A percentile compares a stretch with the other conserved stretches of the same genome.
These are phyloP conservation scores for Medicago arabica DNA, from an alignment of 306 rosid genomes.

Conservation along the genomic window DNA sequence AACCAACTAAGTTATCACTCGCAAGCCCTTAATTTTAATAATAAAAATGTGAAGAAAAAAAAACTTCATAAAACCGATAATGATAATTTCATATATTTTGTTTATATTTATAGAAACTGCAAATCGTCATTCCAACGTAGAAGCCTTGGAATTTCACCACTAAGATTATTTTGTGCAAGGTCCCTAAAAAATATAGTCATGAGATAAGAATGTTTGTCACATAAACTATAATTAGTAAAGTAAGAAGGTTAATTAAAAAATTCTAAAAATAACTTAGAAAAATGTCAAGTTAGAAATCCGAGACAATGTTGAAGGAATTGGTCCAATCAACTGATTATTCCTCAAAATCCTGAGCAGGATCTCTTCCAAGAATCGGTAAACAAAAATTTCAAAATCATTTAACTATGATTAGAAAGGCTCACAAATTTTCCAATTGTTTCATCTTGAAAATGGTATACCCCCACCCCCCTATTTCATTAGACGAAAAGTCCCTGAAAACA, in stretches of 20 bases:
- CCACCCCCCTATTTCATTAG: constrained; percentile 80
- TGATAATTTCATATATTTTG: neutral
- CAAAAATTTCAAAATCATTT: neutral
- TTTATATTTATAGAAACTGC: constrained; percentile 50
- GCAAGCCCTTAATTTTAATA: constrained; percentile 63
- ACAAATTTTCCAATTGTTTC: constrained; percentile 85
- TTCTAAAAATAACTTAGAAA: constrained; percentile 61
- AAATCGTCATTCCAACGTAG: constrained; percentile 97
- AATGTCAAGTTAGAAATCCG: constrained; percentile 96
- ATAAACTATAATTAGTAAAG: neutral
- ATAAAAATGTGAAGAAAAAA: neutral
- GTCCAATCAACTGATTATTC: constrained; percentile 83
- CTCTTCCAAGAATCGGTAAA: neutral
- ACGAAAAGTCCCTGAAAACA: constrained; percentile 53
- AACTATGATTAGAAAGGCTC: constrained; percentile 47
- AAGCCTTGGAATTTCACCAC: constrained; percentile 98
- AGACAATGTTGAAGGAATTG: constrained; percentile 94
- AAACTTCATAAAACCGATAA: neutral
- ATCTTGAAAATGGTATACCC: constrained; percentile 92
- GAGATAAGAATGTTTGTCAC: constrained; percentile 18
- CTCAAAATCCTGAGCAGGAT: constrained; percentile 67
- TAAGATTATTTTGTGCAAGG: constrained; percentile 88
- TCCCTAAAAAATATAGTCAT: constrained; percentile 56
- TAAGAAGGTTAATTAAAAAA: neutral
- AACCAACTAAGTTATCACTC: constrained; percentile 88